Conservation (phyloP, 306 rosid genomes). For the Inga oerstediana region DNA sequence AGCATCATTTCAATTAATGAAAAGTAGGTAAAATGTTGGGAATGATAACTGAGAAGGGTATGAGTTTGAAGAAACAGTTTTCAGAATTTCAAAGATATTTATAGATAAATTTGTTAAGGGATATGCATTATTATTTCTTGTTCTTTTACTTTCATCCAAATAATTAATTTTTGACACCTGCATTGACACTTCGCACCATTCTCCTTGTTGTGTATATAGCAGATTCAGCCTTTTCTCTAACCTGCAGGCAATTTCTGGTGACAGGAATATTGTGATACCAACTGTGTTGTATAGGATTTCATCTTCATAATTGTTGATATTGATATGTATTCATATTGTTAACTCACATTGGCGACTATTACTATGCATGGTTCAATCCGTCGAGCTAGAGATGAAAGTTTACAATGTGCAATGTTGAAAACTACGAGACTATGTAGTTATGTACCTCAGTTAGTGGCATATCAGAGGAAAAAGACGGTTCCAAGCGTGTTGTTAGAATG, state of each 20-base stretch:
- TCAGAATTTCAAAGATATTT: not conserved
- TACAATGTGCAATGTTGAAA: not conserved
- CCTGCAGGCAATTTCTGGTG: not conserved
- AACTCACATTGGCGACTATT: not conserved
- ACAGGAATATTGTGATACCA: not conserved
- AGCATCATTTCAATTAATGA: not conserved
- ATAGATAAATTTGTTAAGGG: not conserved
- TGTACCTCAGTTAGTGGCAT: not conserved
- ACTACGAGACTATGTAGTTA: not conserved
- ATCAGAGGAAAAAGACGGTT: conserved; percentile 9
- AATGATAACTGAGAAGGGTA: not conserved
- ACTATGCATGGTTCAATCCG: not conserved
- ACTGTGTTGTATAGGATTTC: not conserved
- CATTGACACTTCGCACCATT: not conserved
- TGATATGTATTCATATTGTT: not conserved
- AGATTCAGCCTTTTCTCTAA: not conserved
- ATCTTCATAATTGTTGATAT: not conserved
- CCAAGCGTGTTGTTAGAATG: conserved; percentile 45
- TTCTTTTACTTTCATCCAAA: not conserved
- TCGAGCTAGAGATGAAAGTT: no score
- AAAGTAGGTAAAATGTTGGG: not conserved
- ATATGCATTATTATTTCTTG: not conserved
- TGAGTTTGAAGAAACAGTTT: not conserved
- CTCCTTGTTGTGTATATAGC: not conserved
- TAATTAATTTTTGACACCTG: not conserved